Evolutionary conservation across 441 rosid species (phyloP), one percentile per base, ranked within the genome.

Genomic region (Daphne laureola): DNA sequence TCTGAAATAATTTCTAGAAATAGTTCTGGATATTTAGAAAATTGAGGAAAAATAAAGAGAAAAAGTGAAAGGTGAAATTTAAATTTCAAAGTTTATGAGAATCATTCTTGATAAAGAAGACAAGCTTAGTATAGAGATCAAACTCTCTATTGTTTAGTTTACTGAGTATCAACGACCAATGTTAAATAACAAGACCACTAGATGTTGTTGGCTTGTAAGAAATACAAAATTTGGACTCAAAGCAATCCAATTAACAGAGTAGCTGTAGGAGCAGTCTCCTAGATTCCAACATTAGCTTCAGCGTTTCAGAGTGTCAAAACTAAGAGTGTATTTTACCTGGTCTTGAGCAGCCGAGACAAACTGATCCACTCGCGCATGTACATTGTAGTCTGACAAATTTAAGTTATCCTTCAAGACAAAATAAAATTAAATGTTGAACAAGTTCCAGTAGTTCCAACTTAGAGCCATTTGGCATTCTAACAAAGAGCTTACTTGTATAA

Each of bases 381-480:
- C 78, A 58, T 74, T 74, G 69, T 75, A 75, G 69, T 75, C 79
- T 31, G 68, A 67, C 51, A 75, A 64, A 38, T 57, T 9, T 17
- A 63, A 43, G 23, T 68, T 55, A 63, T 75, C 79, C 79, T 75
- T 56, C 69, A 57, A 25, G 53, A 51, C 41, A 61, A 36, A 57
- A 18, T 12, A 15, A 31, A 18, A 42, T 51, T 31, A 68, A 23
- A 25, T 38, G 45, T 7, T 14, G 14, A 9, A 31, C 53, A 21
- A 59, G 21, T 31, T 31, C 11, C 11, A 15, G 13, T 46, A 1
- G 38, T 14, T 55, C 27, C 43, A 49, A 8, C 9, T 5, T 16
- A 54, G 25, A 46, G 18, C 18, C 11, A 21, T 48, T 41, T 41
- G 16, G 8, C 46, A 40, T 46, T 14, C 43, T 38, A 9, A 45